Evolutionary conservation across 148 eudicot genomes (phyloP).

Genomic region (Drosera capensis): DNA sequence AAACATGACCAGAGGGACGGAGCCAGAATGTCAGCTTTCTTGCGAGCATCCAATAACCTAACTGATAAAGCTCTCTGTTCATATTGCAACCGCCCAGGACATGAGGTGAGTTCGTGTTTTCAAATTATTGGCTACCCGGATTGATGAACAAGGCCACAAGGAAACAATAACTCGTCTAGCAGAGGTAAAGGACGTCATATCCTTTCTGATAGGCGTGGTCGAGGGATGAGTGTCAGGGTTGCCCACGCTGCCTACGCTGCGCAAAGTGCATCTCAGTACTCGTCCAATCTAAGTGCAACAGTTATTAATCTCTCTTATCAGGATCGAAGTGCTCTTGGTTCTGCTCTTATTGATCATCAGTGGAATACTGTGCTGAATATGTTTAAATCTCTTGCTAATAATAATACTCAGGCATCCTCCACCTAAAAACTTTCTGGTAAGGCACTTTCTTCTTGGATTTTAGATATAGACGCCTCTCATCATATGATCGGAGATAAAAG

Average conservation of each 20-base stretch:
- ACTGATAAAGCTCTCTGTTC: no score
- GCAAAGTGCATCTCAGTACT: background rate
- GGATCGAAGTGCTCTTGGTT: no score
- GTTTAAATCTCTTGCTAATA: background rate
- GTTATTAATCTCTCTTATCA: no score
- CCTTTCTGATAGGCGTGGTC: constrained; percentile 4
- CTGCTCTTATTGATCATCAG: background rate
- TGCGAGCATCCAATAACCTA: no score
- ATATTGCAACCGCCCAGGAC: no score
- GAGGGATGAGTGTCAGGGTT: background rate
- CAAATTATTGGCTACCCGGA: no score
- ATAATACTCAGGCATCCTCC: background rate
- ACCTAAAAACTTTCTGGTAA: background rate
- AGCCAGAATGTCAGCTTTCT: background rate
- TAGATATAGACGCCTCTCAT: no score
- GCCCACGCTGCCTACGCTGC: background rate
- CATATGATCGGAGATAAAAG: no score
- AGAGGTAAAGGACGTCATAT: background rate
- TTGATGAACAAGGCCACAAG: background rate
- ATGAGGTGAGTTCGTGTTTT: no score
- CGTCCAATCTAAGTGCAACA: no score
- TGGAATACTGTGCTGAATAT: background rate
- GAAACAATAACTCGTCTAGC: background rate
- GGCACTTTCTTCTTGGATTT: no score
- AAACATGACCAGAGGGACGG: background rate